These are phyloP conservation scores for Phytophthora podocarpi DNA, from an alignment of 352 stramenopile species.

Conservation along the genomic window DNA sequence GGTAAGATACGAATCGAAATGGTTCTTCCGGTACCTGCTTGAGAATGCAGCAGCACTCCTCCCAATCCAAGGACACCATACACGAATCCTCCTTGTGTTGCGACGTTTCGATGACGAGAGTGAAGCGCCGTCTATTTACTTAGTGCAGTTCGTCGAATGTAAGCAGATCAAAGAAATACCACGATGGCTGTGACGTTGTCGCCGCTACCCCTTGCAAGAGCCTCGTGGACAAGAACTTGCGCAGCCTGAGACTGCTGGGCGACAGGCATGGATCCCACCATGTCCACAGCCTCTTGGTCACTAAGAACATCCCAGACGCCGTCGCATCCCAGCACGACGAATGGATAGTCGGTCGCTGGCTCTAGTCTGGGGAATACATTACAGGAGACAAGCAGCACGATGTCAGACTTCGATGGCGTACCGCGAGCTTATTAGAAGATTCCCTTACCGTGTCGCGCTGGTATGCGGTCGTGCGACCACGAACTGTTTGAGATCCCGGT, in stretches of 20 bases:
- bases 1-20: background rate
- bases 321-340: slow-evolving; percentile 81
- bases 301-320: slow-evolving; percentile 80
- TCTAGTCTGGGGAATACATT: slow-evolving; percentile 40
- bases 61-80: slow-evolving; percentile 21
- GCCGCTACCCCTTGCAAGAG: slow-evolving; percentile 55
- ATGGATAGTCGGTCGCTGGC: slow-evolving; percentile 51
- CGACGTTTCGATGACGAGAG: slow-evolving; percentile 13
- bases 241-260: slow-evolving; percentile 51
- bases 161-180: slow-evolving; percentile 54
- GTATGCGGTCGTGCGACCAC: slow-evolving; percentile 58
- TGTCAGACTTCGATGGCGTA: slow-evolving; percentile 2
- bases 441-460: slow-evolving; percentile 45
- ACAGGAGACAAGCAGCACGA: background rate
- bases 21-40: slow-evolving; percentile 25
- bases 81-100: background rate
- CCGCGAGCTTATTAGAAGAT: background rate
- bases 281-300: slow-evolving; percentile 75
- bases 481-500: slow-evolving; percentile 75
- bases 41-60: slow-evolving; percentile 28
- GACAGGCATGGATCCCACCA: slow-evolving; percentile 47
- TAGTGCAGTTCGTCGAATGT: background rate
- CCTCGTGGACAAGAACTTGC: slow-evolving; percentile 58
- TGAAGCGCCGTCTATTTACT: slow-evolving; percentile 11
- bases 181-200: slow-evolving; percentile 87